Base-by-base conservation (phyloP, 768 basidiomycete genomes). In the Filobasidium floriforme region DNA sequence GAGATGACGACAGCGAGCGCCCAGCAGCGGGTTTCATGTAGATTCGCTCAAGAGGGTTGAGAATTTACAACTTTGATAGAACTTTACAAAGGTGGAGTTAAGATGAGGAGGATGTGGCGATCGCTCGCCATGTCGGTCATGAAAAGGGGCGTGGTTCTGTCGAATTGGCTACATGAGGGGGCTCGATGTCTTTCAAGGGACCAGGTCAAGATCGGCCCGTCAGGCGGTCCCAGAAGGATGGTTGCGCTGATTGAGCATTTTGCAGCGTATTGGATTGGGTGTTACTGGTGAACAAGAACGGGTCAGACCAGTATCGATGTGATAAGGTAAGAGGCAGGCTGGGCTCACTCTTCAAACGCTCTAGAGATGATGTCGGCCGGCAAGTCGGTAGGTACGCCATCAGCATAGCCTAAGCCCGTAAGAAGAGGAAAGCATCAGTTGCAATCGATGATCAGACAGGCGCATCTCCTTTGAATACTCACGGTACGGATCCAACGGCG, bases 351-450 rank as follows among this genome's bases (percentile, higher is more conserved):
- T 79, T 92, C 92, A 71, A 96, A 79, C 9, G 92, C 90, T 57
- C 90, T 89, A 26, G 89, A 84, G 71, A 96, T 92, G 65, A 94
- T 84, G 71, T 96, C 92, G 41, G 92, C 90, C 28, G 92, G 92
- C 41, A 96, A 81, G 79, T 96, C 90, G 59, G 93, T 87, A 61
- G 89, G 89, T n/a, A 94, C 89, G 37, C 92, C 92, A 49, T 90
- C 91, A 61, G 86, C 82, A 73, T 90, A 90, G 28, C 85, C 83
- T 71, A 82, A 88, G n/a, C 3, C 46, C 46, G 46, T 19, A 12
- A 51, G 46, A 51, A 18, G 5, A 51, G 19, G 46, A 12, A 12
- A 18, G 6, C 46, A 37, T 37, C 9, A 37, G 32, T 9, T 51
- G 3, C 24, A 51, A 3, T 51, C 46, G 19, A 18, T 51, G 46